Percentiles rank a stretch among this genome's conserved stretches.
Conservation (phyloP, 2,329 filamentous ascomycete genomes). For the Claviceps digitariae region DNA sequence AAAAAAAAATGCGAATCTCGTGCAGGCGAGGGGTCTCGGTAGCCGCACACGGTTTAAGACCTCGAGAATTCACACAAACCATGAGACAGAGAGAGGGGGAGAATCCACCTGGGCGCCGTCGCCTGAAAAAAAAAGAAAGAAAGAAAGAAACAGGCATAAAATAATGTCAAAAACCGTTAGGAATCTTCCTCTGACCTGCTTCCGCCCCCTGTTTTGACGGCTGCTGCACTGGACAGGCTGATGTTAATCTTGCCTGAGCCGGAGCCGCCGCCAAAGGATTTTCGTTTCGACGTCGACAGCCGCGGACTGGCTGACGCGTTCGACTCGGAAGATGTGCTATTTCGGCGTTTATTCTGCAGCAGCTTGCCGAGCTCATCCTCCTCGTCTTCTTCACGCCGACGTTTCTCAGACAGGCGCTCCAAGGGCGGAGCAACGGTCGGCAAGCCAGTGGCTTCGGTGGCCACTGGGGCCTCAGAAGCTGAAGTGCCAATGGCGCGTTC, state of each 20-base stretch:
- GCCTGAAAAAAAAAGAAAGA: slow-evolving; percentile 1
- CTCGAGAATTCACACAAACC: not conserved
- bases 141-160: not conserved
- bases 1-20: too few relatives aligned
- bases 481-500: slow-evolving; percentile 16
- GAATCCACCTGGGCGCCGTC: slow-evolving; percentile 7
- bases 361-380: slow-evolving; percentile 86
- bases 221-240: slow-evolving; percentile 34
- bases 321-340: slow-evolving; percentile 37
- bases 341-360: slow-evolving; percentile 49
- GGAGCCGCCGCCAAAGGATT: slow-evolving; percentile 29
- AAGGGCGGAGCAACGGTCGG: slow-evolving; percentile 40
- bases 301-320: slow-evolving; percentile 24
- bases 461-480: slow-evolving; percentile 20
- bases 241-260: slow-evolving; percentile 42
- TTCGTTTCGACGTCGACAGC: slow-evolving; percentile 16
- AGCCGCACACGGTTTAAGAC: too few relatives aligned
- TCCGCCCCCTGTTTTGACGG: slow-evolving; percentile 27
- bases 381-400: slow-evolving; percentile 75
- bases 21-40: too few relatives aligned
- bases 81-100: not conserved
- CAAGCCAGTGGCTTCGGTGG: slow-evolving; percentile 12
- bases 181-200: slow-evolving; percentile 26
- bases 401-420: slow-evolving; percentile 76
- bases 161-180: slow-evolving; percentile 8